A percentile compares a stretch with the other conserved stretches of the same genome.
These are phyloP conservation scores for Senna siamea DNA, from an alignment of 306 rosid genomes.

Conservation along the genomic window DNA sequence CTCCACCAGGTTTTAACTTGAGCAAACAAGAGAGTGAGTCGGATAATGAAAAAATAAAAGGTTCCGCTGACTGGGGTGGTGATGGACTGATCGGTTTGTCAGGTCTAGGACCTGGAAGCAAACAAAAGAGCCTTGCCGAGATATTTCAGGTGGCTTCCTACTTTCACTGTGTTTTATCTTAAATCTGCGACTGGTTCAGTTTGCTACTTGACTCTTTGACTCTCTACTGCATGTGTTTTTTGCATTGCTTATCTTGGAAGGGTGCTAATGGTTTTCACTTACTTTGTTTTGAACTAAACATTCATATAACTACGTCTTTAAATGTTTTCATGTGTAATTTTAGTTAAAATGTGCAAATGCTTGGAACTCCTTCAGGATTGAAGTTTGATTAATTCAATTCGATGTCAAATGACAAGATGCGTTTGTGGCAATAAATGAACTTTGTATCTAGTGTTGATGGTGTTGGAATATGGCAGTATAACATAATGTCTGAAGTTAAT, in stretches of 20 bases:
- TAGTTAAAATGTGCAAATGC: constrained; percentile 2
- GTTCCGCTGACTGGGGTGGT: constrained; percentile 78
- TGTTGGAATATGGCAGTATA: constrained; percentile 6
- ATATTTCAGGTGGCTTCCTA: constrained; percentile 79
- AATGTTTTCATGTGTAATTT: constrained; percentile 10
- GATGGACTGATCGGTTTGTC: constrained; percentile 89
- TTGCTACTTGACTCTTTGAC: not conserved
- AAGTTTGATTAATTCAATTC: not conserved
- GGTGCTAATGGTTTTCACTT: not conserved
- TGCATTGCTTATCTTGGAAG: constrained; percentile 4
- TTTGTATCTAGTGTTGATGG: constrained; percentile 6
- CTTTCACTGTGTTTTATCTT: constrained; percentile 9
- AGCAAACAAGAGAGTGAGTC: constrained; percentile 64
- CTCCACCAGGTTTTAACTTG: constrained; percentile 76
- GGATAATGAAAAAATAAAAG: constrained; percentile 59
- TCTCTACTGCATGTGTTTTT: not conserved
- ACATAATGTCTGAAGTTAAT: not conserved
- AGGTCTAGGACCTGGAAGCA: constrained; percentile 79
- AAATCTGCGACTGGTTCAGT: not conserved
- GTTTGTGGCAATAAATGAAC: not conserved
- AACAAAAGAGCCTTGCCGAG: constrained; percentile 88
- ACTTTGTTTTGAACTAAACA: not conserved
- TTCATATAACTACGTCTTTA: not conserved
- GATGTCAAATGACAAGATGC: not conserved
- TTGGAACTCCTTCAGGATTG: not conserved